phyloP scores from a whole-genome alignment of 495 filamentous ascomycete species.

The Penicillium arizonense region DNA sequence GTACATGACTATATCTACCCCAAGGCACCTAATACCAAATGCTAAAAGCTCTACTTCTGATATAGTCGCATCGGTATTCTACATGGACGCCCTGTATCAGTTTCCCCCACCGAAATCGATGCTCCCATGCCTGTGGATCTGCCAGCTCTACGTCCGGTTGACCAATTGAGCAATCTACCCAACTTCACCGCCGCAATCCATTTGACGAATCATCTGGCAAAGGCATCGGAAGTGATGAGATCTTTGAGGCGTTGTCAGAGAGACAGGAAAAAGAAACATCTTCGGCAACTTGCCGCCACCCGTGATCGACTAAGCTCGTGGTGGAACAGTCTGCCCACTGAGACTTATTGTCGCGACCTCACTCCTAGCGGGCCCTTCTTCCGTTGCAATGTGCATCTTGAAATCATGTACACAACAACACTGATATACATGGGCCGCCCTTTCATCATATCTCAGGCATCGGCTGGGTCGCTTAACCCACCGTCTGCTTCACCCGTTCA shows the following conservation, averaged over 20 bases:
- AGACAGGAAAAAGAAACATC: not conserved
- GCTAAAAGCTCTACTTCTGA: not conserved
- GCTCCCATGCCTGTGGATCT: conserved; percentile 7
- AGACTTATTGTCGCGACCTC: conserved; percentile 14
- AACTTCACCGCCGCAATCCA: conserved; percentile 9
- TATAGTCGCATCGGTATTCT: conserved; percentile 13
- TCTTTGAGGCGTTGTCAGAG: conserved; percentile 8
- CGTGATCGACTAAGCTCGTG: conserved; percentile 7
- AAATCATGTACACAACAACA: conserved; percentile 5
- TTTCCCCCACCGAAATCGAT: conserved; percentile 8
- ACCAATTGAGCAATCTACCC: conserved; percentile 2
- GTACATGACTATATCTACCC: not conserved
- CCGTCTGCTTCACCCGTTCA: not conserved
- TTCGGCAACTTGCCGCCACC: conserved; percentile 7
- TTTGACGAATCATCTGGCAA: conserved; percentile 10
- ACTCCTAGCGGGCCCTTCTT: conserved; percentile 7
- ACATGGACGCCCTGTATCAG: conserved; percentile 13
- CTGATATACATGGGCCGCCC: conserved; percentile 13
- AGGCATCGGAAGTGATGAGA: conserved; percentile 7
- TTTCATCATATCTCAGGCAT: conserved; percentile 5
- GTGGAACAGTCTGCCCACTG: conserved; percentile 11
- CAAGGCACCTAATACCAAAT: not conserved
- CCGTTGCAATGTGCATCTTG: conserved; percentile 11
- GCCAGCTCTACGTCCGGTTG: not conserved
- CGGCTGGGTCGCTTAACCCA: not conserved